Base-by-base conservation (phyloP, 106 monocot genomes). In the Alisma plantagoaquatica region DNA sequence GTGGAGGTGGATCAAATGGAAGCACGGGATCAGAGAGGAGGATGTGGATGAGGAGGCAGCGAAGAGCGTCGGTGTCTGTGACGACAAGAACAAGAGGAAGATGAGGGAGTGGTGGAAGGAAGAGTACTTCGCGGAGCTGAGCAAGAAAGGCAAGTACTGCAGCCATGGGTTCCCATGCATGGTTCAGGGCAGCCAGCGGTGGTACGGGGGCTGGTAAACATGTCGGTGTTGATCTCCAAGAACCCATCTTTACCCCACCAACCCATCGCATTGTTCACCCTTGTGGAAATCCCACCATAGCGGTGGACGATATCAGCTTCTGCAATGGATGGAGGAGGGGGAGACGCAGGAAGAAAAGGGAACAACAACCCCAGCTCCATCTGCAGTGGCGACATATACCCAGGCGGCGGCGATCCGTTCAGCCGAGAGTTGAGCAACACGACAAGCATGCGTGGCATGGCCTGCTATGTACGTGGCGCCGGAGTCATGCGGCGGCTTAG, bases 41-140 rank as follows among this genome's bases (percentile, higher is more conserved):
- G 19, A 25, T 17, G 22, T 35, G 7, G 35, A 38, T 38, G n/a
- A n/a, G n/a, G n/a, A n/a, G n/a, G n/a, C n/a, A n/a, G n/a, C n/a
- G n/a, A n/a, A n/a, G n/a, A n/a, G n/a, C n/a, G 23, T 3, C 33
- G 16, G 41, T 0, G 57, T 3, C 4, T 48, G 7, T 27, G 3
- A 26, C 24, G 51, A 29, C n/a, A 65, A 60, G 55, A 74, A 70
- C 57, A 49, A 60, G 27, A 64, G 60, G 60, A 69, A 60, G 51
- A 56, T 70, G 56, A 65, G 45, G 57, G 76, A 82, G 29, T 92
- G 92, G 92, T 86, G 92, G 92, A 92, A 92, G 53, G 86, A 92
- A 59, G 92, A 86, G 62, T 72, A 79, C 62, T 83, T 78, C 20
- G 75, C 69, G 4, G 91, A 91, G 75, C 75, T 79, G 17, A 80